These are phyloP conservation scores for Podospora tetraspora DNA, from an alignment of 495 filamentous ascomycete genomes.

Conservation along the genomic window DNA sequence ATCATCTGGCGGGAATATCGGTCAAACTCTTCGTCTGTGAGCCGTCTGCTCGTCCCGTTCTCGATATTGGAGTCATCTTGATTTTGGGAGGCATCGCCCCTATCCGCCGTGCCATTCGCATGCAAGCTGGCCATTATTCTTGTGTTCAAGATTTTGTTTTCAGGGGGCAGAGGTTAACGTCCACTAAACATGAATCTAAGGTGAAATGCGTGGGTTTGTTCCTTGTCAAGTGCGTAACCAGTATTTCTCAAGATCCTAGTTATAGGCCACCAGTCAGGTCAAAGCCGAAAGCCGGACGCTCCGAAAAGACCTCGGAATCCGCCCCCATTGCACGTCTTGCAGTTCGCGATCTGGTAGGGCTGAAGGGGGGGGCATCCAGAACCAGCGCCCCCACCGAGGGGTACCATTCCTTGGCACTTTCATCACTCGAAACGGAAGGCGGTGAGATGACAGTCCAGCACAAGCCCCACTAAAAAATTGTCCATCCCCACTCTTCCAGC, in stretches of 20 bases:
- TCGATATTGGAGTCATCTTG: neutral
- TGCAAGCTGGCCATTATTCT: neutral
- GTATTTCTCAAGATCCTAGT: neutral
- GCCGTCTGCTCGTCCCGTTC: conserved; percentile 7
- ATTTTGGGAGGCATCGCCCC: neutral
- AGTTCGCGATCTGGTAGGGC: conserved; percentile 16
- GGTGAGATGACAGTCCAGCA: conserved; percentile 16
- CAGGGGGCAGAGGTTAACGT: neutral
- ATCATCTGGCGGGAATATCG: conserved; percentile 93
- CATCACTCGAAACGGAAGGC: conserved; percentile 8
- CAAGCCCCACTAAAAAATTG: conserved; percentile 31
- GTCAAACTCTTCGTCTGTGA: conserved; percentile 29
- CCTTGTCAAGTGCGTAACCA: no score
- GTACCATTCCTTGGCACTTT: neutral
- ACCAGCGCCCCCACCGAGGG: conserved; percentile 13
- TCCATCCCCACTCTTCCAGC: conserved; percentile 1
- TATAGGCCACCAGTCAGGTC: neutral
- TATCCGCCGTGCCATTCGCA: neutral
- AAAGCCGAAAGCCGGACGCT: neutral
- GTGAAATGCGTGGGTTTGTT: no score
- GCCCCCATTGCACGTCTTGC: neutral
- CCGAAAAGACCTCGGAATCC: neutral
- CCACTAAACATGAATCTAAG: neutral
- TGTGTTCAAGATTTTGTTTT: neutral
- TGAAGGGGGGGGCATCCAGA: conserved; percentile 12